Base-by-base conservation (phyloP, 2,329 filamentous ascomycete genomes). In the Capronia coronata region DNA sequence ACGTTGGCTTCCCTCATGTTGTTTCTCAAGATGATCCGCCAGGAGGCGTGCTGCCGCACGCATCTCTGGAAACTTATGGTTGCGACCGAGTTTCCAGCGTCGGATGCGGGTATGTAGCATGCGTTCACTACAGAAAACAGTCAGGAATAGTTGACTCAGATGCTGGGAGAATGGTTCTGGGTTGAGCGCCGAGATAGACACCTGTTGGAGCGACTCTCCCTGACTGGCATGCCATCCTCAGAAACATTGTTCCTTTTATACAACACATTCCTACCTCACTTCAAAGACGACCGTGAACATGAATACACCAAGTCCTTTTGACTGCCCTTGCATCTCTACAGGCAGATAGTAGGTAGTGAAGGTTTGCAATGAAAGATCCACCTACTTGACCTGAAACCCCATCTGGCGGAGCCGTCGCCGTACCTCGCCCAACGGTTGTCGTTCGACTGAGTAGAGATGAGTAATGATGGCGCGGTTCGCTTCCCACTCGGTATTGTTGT, bases 51-150 rank as follows among this genome's bases (percentile, higher is more conserved):
- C 42, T 21, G 50, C 50, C 19, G 46, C 42, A 13, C 27, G 6
- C 50, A 53, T 53, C n/a, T 53, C 50, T 8, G 35, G 18, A 3
- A 22, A 42, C 16, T 46, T 53, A 14, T 46, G 46, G 21, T 53
- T 53, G 38, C 46, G 40, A 13, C 43, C 46, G 7, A 48, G 40
- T 39, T 49, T 42, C 50, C 50, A 53, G 18, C 38, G 29, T 40
- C 34, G 32, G 27, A 53, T 46, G n/a, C 46, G 40, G 1, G 46
- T 49, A 19, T 49, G 47, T 21, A 54, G 48, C 48, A 51, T 51
- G n/a, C 47, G 47, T 18, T 51, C 43, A 40, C 51, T 51, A 22
- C 21, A 32, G 7, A 32, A 3, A 14, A 16, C 29, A 9, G 29
- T 6, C 7, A n/a, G n/a, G 29, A n/a, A 32, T n/a, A 32, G 7